Evolutionary conservation across 2,329 filamentous ascomycete species (phyloP), one percentile per base, ranked within the genome.

Genomic region (Nemania sp.): DNA sequence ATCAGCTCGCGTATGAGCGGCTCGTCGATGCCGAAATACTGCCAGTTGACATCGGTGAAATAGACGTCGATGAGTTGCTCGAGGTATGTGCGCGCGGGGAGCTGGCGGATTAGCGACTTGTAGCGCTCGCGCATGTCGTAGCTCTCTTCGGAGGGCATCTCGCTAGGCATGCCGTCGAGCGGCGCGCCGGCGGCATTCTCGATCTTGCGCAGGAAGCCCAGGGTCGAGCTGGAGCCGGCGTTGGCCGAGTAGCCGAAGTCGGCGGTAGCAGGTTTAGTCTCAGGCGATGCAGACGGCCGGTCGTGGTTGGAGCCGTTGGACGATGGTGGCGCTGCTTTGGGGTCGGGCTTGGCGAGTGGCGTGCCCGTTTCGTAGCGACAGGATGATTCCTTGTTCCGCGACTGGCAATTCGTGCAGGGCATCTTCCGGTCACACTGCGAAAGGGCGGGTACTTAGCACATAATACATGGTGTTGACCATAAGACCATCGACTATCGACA

Each of bases 341-440:
- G 31, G 3, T 66, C 64, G 42, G 72, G 68, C 54, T 73, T 75
- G 44, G 72, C 66, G 22, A 75, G 73, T 3, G 77, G 76, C 4
- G 76, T 73, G 26, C 74, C 74, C 7, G 76, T 78, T 67, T 85
- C 82, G 64, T 86, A 86, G 19, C 73, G 73, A 63, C 83, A 86
- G n/a, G 73, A 70, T 2, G 74, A 70, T 59, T 80, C 75, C 65
- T 82, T 84, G 61, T 79, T 80, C 46, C 83, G 76, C 47, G 78
- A 77, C 26, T 77, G 72, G 68, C 83, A 86, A 65, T 84, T 84
- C 41, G 77, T 76, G 66, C 83, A 86, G 2, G 83, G 83, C 55
- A 79, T 72, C 55, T 79, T 75, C 54, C 83, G 77, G 64, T 86
- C 82, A 67, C 83, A 86, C 77, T 83, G 59, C 20, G 37, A 46